phyloP scores from a whole-genome alignment of 108 stramenopile species.

The Nitzschia sp. region DNA sequence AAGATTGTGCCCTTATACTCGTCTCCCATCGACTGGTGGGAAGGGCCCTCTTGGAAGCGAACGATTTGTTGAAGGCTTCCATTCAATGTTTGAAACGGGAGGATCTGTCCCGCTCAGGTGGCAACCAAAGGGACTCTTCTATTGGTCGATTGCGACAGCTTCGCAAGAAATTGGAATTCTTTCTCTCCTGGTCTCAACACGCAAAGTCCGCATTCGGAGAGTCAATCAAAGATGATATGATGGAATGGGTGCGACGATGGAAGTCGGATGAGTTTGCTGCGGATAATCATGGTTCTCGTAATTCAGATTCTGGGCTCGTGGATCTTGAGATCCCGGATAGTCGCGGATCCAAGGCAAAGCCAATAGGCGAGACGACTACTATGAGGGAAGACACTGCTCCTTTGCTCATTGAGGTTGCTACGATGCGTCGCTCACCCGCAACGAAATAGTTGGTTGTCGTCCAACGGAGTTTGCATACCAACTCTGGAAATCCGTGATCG shows the following conservation, averaged over 20 bases:
- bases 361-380: background rate
- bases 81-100: constrained; percentile 9
- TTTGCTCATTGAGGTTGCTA: constrained; percentile 4
- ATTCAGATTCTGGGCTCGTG: background rate
- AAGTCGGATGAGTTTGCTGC: constrained; percentile 18
- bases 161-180: constrained; percentile 53
- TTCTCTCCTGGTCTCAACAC: constrained; percentile 44
- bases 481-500: no score
- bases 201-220: background rate
- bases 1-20: constrained; percentile 34
- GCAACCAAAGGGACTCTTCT: background rate
- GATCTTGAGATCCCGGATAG: background rate
- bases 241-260: constrained; percentile 47
- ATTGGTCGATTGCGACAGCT: constrained; percentile 21
- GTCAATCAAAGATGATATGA: background rate
- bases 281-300: background rate
- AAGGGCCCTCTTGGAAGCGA: constrained; percentile 44
- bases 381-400: background rate
- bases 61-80: constrained; percentile 36
- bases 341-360: background rate
- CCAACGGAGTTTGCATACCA: no score
- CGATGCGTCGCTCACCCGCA: background rate
- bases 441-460: background rate
- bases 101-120: background rate
- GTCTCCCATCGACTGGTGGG: constrained; percentile 30